phyloP scores from a whole-genome alignment of 768 basidiomycete species.

The Amanita muscaria region DNA sequence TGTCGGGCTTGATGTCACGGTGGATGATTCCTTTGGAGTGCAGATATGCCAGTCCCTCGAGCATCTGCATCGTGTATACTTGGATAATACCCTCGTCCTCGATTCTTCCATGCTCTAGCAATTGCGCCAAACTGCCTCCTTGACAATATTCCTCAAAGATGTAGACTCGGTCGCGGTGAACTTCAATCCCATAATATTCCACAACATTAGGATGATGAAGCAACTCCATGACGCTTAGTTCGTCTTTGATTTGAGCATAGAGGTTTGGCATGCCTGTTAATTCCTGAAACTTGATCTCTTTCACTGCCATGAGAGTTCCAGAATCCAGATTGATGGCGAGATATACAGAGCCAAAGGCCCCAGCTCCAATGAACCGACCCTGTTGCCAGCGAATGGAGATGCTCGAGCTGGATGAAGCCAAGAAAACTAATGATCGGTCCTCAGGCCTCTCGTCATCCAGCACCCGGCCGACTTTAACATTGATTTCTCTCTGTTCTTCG shows the following conservation, averaged over 20 bases:
- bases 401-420: slow-evolving; percentile 93
- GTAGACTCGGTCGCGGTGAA: slow-evolving; percentile 96
- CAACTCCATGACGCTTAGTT: slow-evolving; percentile 97
- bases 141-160: slow-evolving; percentile 99
- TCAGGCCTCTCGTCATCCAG: slow-evolving; percentile 90
- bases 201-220: slow-evolving; percentile 96
- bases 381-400: slow-evolving; percentile 98
- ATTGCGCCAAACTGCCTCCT: slow-evolving; percentile 82
- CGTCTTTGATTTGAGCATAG: slow-evolving; percentile 90
- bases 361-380: slow-evolving; percentile 96
- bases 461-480: slow-evolving; percentile 80
- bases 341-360: slow-evolving; percentile 99
- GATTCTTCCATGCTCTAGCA: slow-evolving; percentile 88
- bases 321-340: slow-evolving; percentile 94
- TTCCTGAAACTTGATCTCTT: slow-evolving; percentile 97
- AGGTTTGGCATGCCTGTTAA: slow-evolving; percentile 80
- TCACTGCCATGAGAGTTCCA: slow-evolving; percentile 96
- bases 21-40: slow-evolving; percentile 91
- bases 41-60: slow-evolving; percentile 88
- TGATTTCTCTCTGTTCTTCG: slow-evolving; percentile 55
- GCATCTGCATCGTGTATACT: slow-evolving; percentile 94
- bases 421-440: slow-evolving; percentile 87
- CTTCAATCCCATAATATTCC: slow-evolving; percentile 98
- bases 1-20: slow-evolving; percentile 97
- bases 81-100: slow-evolving; percentile 96